A percentile compares a stretch with the other conserved stretches of the same genome.
phyloP scores from a whole-genome alignment of 345 rosid genomes.

The Balakata baccata region DNA sequence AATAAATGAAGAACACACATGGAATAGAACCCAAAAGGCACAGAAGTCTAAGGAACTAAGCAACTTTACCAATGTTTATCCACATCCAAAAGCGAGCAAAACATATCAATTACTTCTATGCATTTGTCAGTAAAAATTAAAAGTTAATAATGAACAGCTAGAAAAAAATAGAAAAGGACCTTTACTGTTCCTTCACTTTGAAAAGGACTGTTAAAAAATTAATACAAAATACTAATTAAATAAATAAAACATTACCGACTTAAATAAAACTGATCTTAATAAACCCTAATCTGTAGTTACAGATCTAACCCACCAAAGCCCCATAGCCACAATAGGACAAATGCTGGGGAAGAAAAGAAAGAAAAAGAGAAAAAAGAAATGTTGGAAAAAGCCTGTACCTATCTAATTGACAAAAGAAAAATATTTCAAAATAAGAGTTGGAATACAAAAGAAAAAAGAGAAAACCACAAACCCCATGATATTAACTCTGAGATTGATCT shows the following conservation, averaged over 20 bases:
- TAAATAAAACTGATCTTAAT: neutral
- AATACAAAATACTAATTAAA: neutral
- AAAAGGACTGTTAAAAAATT: neutral
- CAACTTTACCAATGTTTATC: conserved; percentile 18
- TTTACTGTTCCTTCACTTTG: conserved; percentile 14
- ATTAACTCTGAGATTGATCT: conserved; percentile 93
- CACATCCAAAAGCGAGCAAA: neutral
- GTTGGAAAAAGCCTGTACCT: neutral
- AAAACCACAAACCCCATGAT: conserved; percentile 72
- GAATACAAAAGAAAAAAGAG: neutral
- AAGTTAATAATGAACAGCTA: conserved; percentile 17
- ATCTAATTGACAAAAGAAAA: neutral
- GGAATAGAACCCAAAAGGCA: conserved; percentile 24
- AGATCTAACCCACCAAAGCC: conserved; percentile 37
- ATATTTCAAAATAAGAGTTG: neutral
- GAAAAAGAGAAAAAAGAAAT: neutral
- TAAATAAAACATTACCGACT: neutral
- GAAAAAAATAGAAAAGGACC: conserved; percentile 23
- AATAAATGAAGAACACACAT: conserved; percentile 10
- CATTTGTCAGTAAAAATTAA: conserved; percentile 12
- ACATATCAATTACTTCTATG: conserved; percentile 5
- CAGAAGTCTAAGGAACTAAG: conserved; percentile 17
- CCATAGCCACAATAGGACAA: conserved; percentile 10
- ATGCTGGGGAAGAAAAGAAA: neutral
- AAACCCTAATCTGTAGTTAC: conserved; percentile 20